Percentiles rank a stretch among this genome's conserved stretches.
phyloP scores from a whole-genome alignment of 179 eudicot species.

The Silene noctiflora region DNA sequence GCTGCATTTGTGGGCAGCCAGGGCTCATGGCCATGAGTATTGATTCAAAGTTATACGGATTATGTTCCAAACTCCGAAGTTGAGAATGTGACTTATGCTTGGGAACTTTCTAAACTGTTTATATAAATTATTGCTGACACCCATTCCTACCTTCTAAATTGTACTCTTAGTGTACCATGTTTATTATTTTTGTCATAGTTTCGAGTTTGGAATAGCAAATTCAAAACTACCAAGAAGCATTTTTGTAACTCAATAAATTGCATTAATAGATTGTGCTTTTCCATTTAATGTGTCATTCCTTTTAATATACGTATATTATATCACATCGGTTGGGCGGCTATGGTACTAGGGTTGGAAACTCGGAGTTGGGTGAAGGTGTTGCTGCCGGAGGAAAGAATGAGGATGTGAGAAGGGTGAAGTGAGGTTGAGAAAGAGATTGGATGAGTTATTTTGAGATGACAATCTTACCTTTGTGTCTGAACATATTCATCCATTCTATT shows the following conservation, averaged over 20 bases:
- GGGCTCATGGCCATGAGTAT: not conserved
- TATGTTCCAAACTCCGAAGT: not conserved
- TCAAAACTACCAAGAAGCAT: not conserved
- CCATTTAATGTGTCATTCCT: too few relatives aligned
- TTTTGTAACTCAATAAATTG: not conserved
- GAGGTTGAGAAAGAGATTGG: too few relatives aligned
- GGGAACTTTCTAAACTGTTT: not conserved
- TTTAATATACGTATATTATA: too few relatives aligned
- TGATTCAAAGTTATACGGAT: not conserved
- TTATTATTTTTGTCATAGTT: not conserved
- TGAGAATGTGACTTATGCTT: not conserved
- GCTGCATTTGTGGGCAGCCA: not conserved
- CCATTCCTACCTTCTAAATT: not conserved
- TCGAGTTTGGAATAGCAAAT: not conserved
- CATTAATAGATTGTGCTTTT: not conserved
- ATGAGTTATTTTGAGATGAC: too few relatives aligned
- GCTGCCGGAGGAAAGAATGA: too few relatives aligned
- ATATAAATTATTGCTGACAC: not conserved
- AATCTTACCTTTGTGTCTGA: too few relatives aligned
- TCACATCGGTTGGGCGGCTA: too few relatives aligned
- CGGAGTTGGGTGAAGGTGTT: too few relatives aligned
- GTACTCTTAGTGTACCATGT: not conserved
- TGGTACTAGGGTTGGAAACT: too few relatives aligned
- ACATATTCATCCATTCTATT: too few relatives aligned
- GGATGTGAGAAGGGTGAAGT: too few relatives aligned